Conservation (phyloP, 164 flowering plant species). For the Protea cynaroides region DNA sequence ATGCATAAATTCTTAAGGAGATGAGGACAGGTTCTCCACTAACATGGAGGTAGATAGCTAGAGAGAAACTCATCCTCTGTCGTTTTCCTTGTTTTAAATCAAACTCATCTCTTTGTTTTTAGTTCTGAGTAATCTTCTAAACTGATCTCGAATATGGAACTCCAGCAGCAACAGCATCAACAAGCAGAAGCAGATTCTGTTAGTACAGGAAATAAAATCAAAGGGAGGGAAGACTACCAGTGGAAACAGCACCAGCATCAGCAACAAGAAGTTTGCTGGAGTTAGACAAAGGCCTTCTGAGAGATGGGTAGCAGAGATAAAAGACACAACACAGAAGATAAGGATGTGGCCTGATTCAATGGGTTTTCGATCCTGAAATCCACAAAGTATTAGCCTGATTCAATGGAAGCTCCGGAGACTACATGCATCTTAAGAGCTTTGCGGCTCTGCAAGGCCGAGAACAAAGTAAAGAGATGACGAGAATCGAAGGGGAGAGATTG, state of each 20-base stretch:
- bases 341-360: conserved; percentile 94
- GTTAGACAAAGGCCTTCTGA: conserved; percentile 87
- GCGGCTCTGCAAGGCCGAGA: not conserved
- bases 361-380: conserved; percentile 59
- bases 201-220: conserved; percentile 34
- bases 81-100: conserved; percentile 12
- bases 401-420: conserved; percentile 27
- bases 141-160: conserved; percentile 39
- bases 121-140: not conserved
- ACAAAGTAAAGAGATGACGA: conserved; percentile 9
- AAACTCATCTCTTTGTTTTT: conserved; percentile 9
- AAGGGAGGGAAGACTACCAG: conserved; percentile 28
- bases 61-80: not conserved
- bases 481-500: conserved; percentile 6
- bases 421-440: conserved; percentile 6
- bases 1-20: conserved; percentile 19
- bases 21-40: conserved; percentile 27
- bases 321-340: conserved; percentile 81
- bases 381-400: conserved; percentile 33
- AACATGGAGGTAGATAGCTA: conserved; percentile 2
- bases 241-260: too few relatives aligned
- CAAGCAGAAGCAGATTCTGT: conserved; percentile 15
- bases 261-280: conserved; percentile 55
- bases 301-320: conserved; percentile 90
- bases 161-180: conserved; percentile 30